Base-by-base conservation (phyloP, 345 rosid species). In the Conringia planisiliqua region DNA sequence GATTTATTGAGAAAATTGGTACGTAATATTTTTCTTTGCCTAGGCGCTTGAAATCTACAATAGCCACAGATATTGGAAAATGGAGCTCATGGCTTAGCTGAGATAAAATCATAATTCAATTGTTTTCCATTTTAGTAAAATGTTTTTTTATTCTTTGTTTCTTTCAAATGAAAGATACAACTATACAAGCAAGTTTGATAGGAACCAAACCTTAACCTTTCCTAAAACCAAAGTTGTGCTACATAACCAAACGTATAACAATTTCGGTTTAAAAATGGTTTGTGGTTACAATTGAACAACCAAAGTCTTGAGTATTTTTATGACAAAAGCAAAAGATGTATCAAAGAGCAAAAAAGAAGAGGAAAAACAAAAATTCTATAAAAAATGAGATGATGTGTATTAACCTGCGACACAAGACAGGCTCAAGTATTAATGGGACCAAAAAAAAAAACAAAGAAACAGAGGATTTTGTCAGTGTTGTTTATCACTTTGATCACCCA, bases 381-480 rank as follows among this genome's bases (percentile, higher is more conserved):
- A 29, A 20, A 20, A 62, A 61, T 42, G 47, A n/a, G 59, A 20
- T 35, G 75, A 32, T 50, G 26, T 50, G 69, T 60, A 20, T 68
- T 14, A 16, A 68, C 73, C 62, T 60, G 73, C 56, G 68, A 60
- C 13, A 68, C 62, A 4, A 46, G 46, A n/a, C 73, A 75, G 55
- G 74, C 48, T 75, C 63, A 50, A 60, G 68, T 26, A 68, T 50
- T 56, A 75, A 50, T 40, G 73, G 58, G 68, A 68, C 62, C 50
- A 47, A 62, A 62, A 11, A 24, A 66, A 61, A 11, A 24, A 66
- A 61, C 74, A 76, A 76, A 76, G 42, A 52, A 68, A 54, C 65
- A 62, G 65, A 69, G 65, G 65, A 55, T 54, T 69, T 35, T 55
- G 61, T 70, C 75, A 62, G 60, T 70, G 80, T 62, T 26, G 52